These are phyloP conservation scores for Exutisphaerella laricina DNA, from an alignment of 2,329 filamentous ascomycete genomes.

Conservation along the genomic window DNA sequence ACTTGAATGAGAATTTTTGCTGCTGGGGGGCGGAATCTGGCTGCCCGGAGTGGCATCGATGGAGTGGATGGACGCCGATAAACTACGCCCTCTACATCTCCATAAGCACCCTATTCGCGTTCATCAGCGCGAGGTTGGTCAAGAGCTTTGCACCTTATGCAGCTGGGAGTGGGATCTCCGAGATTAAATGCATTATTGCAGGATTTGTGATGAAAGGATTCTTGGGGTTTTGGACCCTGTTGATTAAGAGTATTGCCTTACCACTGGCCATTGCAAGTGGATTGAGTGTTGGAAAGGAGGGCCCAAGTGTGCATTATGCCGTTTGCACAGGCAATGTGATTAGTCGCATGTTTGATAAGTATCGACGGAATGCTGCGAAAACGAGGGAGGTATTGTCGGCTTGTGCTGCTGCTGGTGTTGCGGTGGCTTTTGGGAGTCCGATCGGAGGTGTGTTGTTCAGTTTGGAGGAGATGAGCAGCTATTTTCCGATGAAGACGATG, in stretches of 20 bases:
- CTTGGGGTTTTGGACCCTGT: constrained; percentile 79
- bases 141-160: constrained; percentile 92
- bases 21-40: constrained; percentile 94
- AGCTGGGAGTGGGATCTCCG: constrained; percentile 91
- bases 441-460: constrained; percentile 97
- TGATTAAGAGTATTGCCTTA: constrained; percentile 89
- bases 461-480: constrained; percentile 93
- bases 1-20: constrained; percentile 95
- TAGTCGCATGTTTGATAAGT: constrained; percentile 86
- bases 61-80: constrained; percentile 69
- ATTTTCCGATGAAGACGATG: constrained; percentile 94
- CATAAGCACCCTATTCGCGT: constrained; percentile 72
- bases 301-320: constrained; percentile 97
- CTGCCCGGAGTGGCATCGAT: constrained; percentile 82
- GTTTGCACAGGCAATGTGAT: constrained; percentile 98
- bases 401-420: constrained; percentile 89
- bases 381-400: constrained; percentile 92
- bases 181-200: constrained; percentile 99
- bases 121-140: constrained; percentile 75
- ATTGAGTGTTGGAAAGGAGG: constrained; percentile 92
- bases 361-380: constrained; percentile 84
- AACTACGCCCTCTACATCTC: constrained; percentile 88
- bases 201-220: constrained; percentile 99
- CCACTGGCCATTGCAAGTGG: constrained; percentile 91
- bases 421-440: constrained; percentile 93